Evolutionary conservation across 2,329 filamentous ascomycete genomes (phyloP), one percentile per base, ranked within the genome.

Genomic region (Penicillium sp.): DNA sequence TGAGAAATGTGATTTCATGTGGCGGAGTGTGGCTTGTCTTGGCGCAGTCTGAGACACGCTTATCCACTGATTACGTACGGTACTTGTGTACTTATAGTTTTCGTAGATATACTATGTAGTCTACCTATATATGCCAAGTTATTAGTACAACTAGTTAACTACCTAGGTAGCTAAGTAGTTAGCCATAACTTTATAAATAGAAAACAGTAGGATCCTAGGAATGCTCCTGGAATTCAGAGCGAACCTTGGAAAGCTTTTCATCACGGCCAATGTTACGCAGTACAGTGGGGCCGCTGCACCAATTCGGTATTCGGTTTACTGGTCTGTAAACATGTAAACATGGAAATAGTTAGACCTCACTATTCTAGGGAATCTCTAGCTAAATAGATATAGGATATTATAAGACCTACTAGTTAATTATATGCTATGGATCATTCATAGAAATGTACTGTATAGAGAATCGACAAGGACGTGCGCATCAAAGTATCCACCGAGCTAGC

Each of bases 301-400:
- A 40, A 50, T 31, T 32, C 40, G 52, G 52, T 52, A 55, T 55
- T 55, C 29, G 32, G 52, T 55, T 52, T 52, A 50, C 46, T 47
- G 29, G 18, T 20, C 18, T 20, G 18, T 20, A 20, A 20, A 20
- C 18, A 20, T 20, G 18, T 20, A 20, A 20, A 20, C 18, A 20
- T 20, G 18, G 18, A 20, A 20, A 20, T 20, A 20, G 4, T 20
- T 4, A 3, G 18, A 20, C 2, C 18, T 20, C 18, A 20, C 18
- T 20, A 20, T 20, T 4, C 18, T 20, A 20, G 18, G 1, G 18
- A 20, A 20, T 3, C 10, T 9, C 26, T 13, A 13, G 26, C 3
- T 13, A 5, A 10, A 16, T 16, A 10, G 16, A 18, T 20, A 11
- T 4, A 1, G 1, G 11, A 2, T 4, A 7, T 34, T 1, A 5